Evolutionary conservation across 2,329 filamentous ascomycete genomes (phyloP).

Genomic region (Pseudogymnoascus sp.): DNA sequence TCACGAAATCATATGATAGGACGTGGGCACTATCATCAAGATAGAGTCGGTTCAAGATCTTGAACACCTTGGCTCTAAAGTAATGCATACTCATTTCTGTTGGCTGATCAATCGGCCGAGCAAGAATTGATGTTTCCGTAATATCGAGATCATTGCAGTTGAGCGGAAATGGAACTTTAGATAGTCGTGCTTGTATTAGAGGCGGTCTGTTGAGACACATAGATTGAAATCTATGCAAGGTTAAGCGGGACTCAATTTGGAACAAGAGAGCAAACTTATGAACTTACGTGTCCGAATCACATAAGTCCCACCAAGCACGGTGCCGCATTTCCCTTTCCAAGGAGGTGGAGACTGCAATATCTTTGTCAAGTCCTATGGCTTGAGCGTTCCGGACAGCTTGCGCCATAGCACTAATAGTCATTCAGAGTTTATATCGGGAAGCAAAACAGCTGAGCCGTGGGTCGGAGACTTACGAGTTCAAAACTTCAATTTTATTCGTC

Average conservation of each 20-base stretch:
- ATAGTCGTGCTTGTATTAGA: constrained; percentile 20
- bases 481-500: neutral
- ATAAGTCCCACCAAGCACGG: constrained; percentile 24
- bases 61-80: neutral
- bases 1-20: constrained; percentile 20
- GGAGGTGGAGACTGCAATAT: constrained; percentile 12
- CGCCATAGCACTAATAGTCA: constrained; percentile 13
- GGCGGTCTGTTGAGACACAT: constrained; percentile 23
- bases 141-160: constrained; percentile 25
- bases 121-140: constrained; percentile 16
- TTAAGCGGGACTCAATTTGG: neutral
- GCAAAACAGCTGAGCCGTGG: constrained; percentile 10
- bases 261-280: neutral
- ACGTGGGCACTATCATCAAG: neutral
- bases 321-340: constrained; percentile 22
- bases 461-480: neutral
- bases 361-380: constrained; percentile 22
- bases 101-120: constrained; percentile 7
- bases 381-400: constrained; percentile 24
- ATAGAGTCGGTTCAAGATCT: neutral
- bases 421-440: neutral
- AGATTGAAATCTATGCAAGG: constrained; percentile 20
- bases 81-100: neutral
- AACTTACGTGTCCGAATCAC: constrained; percentile 22
- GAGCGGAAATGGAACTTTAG: constrained; percentile 21